Conservation (phyloP, 108 stramenopile species). For the Aureococcus anophagefferens region DNA sequence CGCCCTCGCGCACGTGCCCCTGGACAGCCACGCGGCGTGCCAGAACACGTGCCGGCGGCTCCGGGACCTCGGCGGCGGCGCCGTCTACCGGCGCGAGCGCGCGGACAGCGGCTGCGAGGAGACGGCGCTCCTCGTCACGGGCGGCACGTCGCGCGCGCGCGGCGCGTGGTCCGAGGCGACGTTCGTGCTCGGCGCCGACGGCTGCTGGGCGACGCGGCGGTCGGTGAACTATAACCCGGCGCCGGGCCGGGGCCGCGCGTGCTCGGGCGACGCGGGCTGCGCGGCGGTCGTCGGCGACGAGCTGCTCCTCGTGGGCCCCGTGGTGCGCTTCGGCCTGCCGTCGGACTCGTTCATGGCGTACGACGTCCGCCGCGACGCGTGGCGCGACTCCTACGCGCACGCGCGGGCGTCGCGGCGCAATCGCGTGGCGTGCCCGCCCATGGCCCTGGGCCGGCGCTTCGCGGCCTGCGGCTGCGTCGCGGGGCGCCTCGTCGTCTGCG, state of each 20-base stretch:
- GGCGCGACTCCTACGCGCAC: not conserved
- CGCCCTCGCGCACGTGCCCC: not conserved
- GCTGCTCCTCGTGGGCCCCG: not conserved
- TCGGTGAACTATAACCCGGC: not conserved
- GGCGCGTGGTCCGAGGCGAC: not conserved
- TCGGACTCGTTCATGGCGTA: not conserved
- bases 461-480: not conserved
- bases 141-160: not conserved
- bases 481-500: not conserved
- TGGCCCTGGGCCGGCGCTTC: not conserved
- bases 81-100: not conserved
- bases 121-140: not conserved
- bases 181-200: not conserved
- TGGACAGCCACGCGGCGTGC: not conserved
- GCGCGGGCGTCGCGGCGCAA: not conserved
- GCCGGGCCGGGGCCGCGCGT: not conserved
- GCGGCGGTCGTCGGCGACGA: not conserved
- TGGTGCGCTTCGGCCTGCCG: not conserved
- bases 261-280: not conserved
- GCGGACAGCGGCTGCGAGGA: not conserved
- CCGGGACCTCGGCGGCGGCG: not conserved
- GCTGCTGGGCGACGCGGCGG: not conserved
- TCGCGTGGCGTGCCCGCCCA: not conserved
- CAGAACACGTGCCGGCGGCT: not conserved
- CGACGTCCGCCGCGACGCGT: not conserved